Base-by-base conservation (phyloP, 2,329 filamentous ascomycete genomes). In the Fusarium tuaranense region DNA sequence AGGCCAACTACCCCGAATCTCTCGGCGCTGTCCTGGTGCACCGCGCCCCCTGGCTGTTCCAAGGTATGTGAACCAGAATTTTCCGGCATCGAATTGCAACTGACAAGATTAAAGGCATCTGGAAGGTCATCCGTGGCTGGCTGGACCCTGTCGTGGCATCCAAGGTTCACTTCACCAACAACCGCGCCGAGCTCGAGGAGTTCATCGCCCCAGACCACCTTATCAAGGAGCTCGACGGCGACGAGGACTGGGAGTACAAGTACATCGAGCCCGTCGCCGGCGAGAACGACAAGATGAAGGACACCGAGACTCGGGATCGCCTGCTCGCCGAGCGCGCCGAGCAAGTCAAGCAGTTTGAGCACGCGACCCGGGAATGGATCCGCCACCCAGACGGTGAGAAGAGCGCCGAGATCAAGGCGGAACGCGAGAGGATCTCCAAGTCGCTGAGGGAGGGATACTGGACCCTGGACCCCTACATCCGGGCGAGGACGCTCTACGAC, bases 31-130 rank as follows among this genome's bases (percentile, higher is more conserved):
- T 98, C 4, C 89, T 98, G 55, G 94, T 99, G 41, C 97, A 99
- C 87, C 98, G 98, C 83, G 92, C 97, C 1, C 97, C 97, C 5
- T 99, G 97, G 97, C 87, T 99, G 55, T 99, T 99, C 86, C 95
- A 97, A 87, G 93, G 94, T 92, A 83, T 65, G 87, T 83, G 25
- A 80, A 79, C 20, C 76, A 82, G n/a, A 20, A 46, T 30, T n/a
- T 12, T 7, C 16, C 5, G 9, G 1, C 8, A 1, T 13, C 13
- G 18, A n/a, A 46, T 18, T 38, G 1, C 55, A 58, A 69, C 71
- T 76, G 18, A 78, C 30, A 30, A 34, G 27, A 48, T 25, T 13
- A 27, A 38, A 94, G 93, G 94, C n/a, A 94, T 98, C 74, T 98
- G 96, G 97, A 95, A 91, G 81, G 94, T 99, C 74, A 97, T 99